phyloP scores from a whole-genome alignment of 179 eudicot species.

The Beta macrorhiza region DNA sequence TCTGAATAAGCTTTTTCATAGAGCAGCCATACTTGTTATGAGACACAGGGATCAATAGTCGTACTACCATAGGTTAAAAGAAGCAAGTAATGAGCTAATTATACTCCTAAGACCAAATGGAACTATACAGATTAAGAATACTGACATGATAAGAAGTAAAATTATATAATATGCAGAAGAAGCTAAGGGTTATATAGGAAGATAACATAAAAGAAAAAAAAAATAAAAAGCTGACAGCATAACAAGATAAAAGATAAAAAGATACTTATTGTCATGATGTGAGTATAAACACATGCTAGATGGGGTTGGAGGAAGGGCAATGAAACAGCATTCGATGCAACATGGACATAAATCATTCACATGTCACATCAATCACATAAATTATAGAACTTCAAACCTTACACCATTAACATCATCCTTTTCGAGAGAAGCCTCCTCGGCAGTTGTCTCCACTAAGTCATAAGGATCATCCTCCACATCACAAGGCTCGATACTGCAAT shows the following conservation, averaged over 20 bases:
- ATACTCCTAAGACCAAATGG: not conserved
- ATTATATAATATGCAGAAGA: too few species aligned
- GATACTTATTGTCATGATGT: not conserved
- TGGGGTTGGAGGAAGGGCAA: too few species aligned
- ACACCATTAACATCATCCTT: constrained; percentile 25
- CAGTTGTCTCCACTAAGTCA: constrained; percentile 36
- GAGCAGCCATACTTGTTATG: not conserved
- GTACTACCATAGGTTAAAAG: not conserved
- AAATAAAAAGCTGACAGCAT: not conserved
- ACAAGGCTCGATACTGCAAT: constrained; percentile 43
- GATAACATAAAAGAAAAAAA: not conserved
- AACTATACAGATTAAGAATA: not conserved
- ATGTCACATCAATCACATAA: too few species aligned
- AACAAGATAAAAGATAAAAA: not conserved
- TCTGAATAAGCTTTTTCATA: not conserved
- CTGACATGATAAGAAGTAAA: not conserved
- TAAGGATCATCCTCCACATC: constrained; percentile 45
- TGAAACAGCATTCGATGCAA: not conserved
- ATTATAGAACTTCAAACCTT: constrained; percentile 26
- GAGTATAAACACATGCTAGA: not conserved
- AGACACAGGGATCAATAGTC: not conserved
- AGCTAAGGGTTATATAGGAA: not conserved
- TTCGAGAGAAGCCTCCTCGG: constrained; percentile 31
- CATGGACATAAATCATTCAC: not conserved
- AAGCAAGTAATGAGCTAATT: not conserved